Base-by-base conservation (phyloP, 2,329 filamentous ascomycete genomes). In the Cladobotryum mycophilum region DNA sequence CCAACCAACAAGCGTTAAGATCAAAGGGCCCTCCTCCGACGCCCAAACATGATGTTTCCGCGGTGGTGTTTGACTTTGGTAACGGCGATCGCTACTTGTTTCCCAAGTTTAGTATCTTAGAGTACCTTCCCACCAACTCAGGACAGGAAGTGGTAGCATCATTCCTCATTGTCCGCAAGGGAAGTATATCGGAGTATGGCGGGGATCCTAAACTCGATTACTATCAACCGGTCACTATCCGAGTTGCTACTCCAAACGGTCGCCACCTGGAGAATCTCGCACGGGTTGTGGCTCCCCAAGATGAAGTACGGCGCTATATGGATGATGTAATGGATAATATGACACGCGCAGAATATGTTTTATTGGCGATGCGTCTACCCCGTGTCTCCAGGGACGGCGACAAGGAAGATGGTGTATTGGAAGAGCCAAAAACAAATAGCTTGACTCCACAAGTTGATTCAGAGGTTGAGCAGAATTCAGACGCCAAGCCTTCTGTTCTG, bases 41-140 rank as follows among this genome's bases (percentile, higher is more conserved):
- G 7, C 66, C 74, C 2, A 82, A 79, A 57, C 78, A 78, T 22
- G 84, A 85, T 50, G 77, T 85, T 41, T 76, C 81, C 1, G 82
- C 82, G n/a, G 73, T 87, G 13, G 79, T 85, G 1, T 79, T 89
- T 54, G 84, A 88, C 57, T 88, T 89, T 64, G 83, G 83, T 34
- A 81, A 73, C 3, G 86, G 86, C 42, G 88, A 92, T 64, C 80
- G 87, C 22, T 91, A 88, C 63, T 70, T 89, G 44, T 91, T 93
- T 56, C 88, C 88, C 2, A 87, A 84, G 57, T 85, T 87, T 62
- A 87, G 84, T 65, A 85, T 92, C 34, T 66, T 92, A 45, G 87
- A 93, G 63, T 84, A 81, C 61, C 70, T 84, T 2, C 65, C 68
- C 7, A 61, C 66, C 2, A 62, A 71, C 9, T 67, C 72, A 4